Conservation (phyloP, 2,329 filamentous ascomycete genomes). For the Penicillium sp. region DNA sequence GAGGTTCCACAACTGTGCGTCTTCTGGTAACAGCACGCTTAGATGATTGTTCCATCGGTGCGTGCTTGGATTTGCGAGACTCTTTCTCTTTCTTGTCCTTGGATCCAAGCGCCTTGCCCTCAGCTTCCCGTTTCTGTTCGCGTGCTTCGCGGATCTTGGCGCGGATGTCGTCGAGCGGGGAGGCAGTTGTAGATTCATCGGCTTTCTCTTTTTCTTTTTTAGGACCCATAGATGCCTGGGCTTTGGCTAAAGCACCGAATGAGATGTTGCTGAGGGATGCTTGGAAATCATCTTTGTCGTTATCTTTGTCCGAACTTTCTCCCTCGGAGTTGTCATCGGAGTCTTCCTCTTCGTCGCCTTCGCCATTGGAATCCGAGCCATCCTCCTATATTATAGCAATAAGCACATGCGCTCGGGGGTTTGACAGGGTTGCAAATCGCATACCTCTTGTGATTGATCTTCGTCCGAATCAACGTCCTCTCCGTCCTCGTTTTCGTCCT, state of each 20-base stretch:
- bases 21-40: conserved; percentile 80
- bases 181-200: conserved; percentile 21
- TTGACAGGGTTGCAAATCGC: background rate
- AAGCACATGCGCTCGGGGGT: background rate
- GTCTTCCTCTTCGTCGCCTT: conserved; percentile 23
- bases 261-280: conserved; percentile 63
- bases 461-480: conserved; percentile 16
- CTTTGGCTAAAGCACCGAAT: conserved; percentile 86
- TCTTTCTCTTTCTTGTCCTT: conserved; percentile 27
- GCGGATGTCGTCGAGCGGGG: conserved; percentile 40
- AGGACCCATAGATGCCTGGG: conserved; percentile 66
- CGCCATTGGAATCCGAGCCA: conserved; percentile 1
- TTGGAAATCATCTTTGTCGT: conserved; percentile 38
- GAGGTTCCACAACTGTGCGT: conserved; percentile 66
- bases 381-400: background rate
- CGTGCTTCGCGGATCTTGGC: conserved; percentile 42
- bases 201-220: conserved; percentile 31
- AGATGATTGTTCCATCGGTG: conserved; percentile 77
- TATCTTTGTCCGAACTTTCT: conserved; percentile 31
- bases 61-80: conserved; percentile 75
- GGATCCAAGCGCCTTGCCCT: conserved; percentile 13
- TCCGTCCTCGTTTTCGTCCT: conserved; percentile 9
- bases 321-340: conserved; percentile 40
- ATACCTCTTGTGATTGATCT: conserved; percentile 21
- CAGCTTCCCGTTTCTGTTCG: conserved; percentile 42